These are phyloP conservation scores for Scytalidium sp. DNA, from an alignment of 2,329 filamentous ascomycete genomes.

Conservation along the genomic window DNA sequence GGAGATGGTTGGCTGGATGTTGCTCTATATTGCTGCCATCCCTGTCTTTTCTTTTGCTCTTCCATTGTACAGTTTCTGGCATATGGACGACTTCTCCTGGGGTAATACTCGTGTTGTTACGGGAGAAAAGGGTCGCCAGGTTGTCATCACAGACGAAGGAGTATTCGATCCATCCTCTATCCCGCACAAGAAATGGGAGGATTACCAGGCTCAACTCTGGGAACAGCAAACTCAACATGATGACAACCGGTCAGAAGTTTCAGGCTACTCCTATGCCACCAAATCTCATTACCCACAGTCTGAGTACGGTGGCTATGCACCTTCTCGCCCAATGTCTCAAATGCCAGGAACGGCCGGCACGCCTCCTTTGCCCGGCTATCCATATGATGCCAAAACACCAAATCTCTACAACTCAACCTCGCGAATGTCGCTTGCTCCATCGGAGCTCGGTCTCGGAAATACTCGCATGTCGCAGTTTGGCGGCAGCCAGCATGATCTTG, in stretches of 20 bases:
- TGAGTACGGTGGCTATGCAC: slow-evolving; percentile 67
- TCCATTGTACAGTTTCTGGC: slow-evolving; percentile 94
- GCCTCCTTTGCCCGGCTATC: slow-evolving; percentile 9
- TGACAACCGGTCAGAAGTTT: slow-evolving; percentile 74
- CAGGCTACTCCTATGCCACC: slow-evolving; percentile 92
- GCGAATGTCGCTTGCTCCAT: slow-evolving; percentile 77
- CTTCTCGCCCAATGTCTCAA: slow-evolving; percentile 46
- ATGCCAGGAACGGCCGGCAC: slow-evolving; percentile 16
- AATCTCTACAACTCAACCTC: slow-evolving; percentile 48
- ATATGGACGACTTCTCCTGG: slow-evolving; percentile 99
- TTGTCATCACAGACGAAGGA: slow-evolving; percentile 93
- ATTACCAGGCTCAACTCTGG: slow-evolving; percentile 98
- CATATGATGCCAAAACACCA: slow-evolving; percentile 28
- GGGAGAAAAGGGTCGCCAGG: slow-evolving; percentile 87
- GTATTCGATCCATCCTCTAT: slow-evolving; percentile 94
- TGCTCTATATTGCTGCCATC: slow-evolving; percentile 88
- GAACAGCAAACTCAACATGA: slow-evolving; percentile 79
- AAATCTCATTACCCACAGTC: slow-evolving; percentile 61
- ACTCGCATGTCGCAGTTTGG: slow-evolving; percentile 31
- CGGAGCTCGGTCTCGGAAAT: slow-evolving; percentile 52
- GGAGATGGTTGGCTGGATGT: slow-evolving; percentile 99
- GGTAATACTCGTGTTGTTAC: slow-evolving; percentile 97
- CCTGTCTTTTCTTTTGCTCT: slow-evolving; percentile 89
- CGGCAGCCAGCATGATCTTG: slow-evolving; percentile 46
- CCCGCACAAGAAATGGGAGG: slow-evolving; percentile 98